Evolutionary conservation across 495 filamentous ascomycete species (phyloP).

Genomic region (Daldinia caldariorum): DNA sequence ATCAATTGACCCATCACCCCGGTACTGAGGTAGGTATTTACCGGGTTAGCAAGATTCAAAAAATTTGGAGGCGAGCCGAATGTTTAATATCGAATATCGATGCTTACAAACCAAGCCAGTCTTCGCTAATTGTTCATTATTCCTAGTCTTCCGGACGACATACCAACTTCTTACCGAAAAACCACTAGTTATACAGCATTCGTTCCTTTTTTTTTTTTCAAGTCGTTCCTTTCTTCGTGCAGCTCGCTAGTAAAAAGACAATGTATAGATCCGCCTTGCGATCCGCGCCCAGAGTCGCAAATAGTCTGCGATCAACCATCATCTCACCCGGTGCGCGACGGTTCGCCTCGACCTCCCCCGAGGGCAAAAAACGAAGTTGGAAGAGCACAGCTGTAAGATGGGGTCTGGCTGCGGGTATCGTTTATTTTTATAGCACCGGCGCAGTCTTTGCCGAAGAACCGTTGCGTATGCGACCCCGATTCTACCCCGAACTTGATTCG

Average conservation of each 20-base stretch:
- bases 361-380: slow-evolving; percentile 77
- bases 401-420: slow-evolving; percentile 76
- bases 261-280: slow-evolving; percentile 70
- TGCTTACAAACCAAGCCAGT: neutral
- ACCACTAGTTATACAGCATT: no score
- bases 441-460: slow-evolving; percentile 85
- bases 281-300: slow-evolving; percentile 62
- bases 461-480: slow-evolving; percentile 64
- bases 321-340: slow-evolving; percentile 57
- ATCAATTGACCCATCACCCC: neutral
- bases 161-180: neutral
- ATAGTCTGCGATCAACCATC: slow-evolving; percentile 50
- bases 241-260: slow-evolving; percentile 45
- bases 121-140: slow-evolving; percentile 1
- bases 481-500: neutral
- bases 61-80: neutral
- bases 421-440: slow-evolving; percentile 95
- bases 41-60: neutral
- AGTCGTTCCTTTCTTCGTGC: slow-evolving; percentile 15
- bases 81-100: neutral
- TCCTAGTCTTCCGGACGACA: neutral
- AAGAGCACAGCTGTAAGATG: slow-evolving; percentile 78
- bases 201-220: slow-evolving; percentile 16
- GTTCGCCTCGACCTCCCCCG: slow-evolving; percentile 76
- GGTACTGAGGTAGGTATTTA: neutral